Evolutionary conservation across 1,284 basidiomycete species (phyloP), one percentile per base, ranked within the genome.

Genomic region (Stereum hirsutum): DNA sequence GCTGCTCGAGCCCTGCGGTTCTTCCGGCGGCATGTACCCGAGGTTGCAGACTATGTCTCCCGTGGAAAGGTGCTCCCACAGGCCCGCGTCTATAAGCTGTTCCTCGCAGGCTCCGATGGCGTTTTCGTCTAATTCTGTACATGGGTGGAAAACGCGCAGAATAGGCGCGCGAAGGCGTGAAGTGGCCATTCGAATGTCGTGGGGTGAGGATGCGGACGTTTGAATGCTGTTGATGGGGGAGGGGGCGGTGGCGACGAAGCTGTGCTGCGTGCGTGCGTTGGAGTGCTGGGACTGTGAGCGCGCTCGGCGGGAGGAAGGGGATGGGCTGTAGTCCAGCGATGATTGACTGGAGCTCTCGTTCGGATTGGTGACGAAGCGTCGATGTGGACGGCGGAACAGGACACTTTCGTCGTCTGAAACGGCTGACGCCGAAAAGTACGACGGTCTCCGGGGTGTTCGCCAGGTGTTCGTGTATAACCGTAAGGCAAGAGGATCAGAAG

Each of bases 1-100:
- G 27, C 39, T 35, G 20, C 14, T 41, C 19, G 40, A 37, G 27
- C 23, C 17, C 21, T 31, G 43, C 28, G 44, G 46, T 11, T 49
- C 54, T 10, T 57, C 56, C 0, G 69, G 66, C 1, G 76, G 77
- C 6, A 89, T 68, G 53, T 77, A 86, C 6, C 85, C 85, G 40
- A 89, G 67, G 56, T 89, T 89, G 58, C 80, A 86, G 19, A 89
- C 70, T 31, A 87, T 59, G 54, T 89, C 85, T 2, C 86, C 85
- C 0, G 70, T 70, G 2, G 78, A 82, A 26, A 89, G 69, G 50
- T 83, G 72, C 8, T 69, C 62, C 84, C 84, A 88, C 5, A 89
- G 65, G 0, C 75, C 80, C 2, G 71, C 69, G 1, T 69, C 65
- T 15, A 72, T 60, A 5, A 89, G 68, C 56, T 86, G 81, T 35